phyloP scores from a whole-genome alignment of 108 stramenopile genomes.

The Skeletonema menzelii region DNA sequence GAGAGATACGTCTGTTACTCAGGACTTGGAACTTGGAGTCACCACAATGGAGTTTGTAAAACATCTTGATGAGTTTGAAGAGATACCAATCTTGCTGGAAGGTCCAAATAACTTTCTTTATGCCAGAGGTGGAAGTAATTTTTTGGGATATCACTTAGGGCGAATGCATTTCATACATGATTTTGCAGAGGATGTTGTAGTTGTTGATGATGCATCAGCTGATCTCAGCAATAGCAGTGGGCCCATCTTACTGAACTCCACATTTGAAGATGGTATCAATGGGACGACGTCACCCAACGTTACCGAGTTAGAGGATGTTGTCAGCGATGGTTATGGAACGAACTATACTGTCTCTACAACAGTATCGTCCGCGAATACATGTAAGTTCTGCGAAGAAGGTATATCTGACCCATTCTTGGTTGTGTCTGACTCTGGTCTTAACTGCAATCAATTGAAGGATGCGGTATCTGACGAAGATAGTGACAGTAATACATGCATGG shows the following conservation, averaged over 20 bases:
- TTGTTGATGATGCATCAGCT: no score
- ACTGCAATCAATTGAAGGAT: not conserved
- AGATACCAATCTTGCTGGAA: not conserved
- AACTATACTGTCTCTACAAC: not conserved
- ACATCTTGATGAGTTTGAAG: slow-evolving; percentile 16
- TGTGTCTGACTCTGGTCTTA: not conserved
- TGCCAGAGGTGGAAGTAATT: slow-evolving; percentile 38
- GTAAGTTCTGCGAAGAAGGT: not conserved
- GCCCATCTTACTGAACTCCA: not conserved
- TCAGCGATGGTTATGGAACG: not conserved
- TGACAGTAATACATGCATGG: not conserved
- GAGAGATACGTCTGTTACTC: slow-evolving; percentile 13
- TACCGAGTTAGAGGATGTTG: not conserved
- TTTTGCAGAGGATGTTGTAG: no score
- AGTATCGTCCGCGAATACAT: not conserved
- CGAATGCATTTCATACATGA: slow-evolving; percentile 28
- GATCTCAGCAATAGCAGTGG: not conserved
- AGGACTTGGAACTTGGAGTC: slow-evolving; percentile 9
- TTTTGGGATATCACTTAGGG: slow-evolving; percentile 43
- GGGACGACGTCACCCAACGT: not conserved
- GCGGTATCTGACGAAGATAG: not conserved
- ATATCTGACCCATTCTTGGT: not conserved
- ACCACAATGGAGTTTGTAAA: slow-evolving; percentile 35
- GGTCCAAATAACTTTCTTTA: slow-evolving; percentile 47
- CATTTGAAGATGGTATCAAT: not conserved